Evolutionary conservation across 139 green algal genomes (phyloP).

Genomic region (Monoraphidium neglectum): DNA sequence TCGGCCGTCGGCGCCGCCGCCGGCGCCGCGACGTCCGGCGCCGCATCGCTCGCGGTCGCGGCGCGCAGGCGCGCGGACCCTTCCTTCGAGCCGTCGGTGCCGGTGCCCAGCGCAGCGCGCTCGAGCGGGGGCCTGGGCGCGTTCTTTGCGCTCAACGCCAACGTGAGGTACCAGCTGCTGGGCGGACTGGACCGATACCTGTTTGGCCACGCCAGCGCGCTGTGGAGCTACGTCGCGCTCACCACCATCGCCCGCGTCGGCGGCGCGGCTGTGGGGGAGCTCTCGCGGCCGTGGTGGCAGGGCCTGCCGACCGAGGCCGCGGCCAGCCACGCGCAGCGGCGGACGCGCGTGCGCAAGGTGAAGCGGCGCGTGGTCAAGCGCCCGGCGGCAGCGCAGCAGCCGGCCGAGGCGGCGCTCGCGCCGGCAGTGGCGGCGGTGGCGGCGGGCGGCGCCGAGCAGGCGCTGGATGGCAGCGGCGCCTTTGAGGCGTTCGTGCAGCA

Average conservation of each 20-base stretch:
- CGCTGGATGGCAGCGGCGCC: background rate
- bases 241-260: constrained; percentile 39
- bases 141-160: constrained; percentile 83
- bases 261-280: constrained; percentile 42
- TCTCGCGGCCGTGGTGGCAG: constrained; percentile 53
- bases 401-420: constrained; percentile 27
- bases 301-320: constrained; percentile 40
- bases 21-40: constrained; percentile 52
- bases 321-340: constrained; percentile 3
- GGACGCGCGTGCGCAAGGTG: constrained; percentile 8
- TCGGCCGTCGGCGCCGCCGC: constrained; percentile 80
- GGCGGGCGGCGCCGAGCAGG: background rate
- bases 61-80: constrained; percentile 57
- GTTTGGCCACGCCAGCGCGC: constrained; percentile 75
- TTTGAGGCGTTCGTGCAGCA: constrained; percentile 37
- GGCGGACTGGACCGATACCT: constrained; percentile 90
- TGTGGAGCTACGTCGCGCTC: constrained; percentile 76
- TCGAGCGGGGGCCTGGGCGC: constrained; percentile 75
- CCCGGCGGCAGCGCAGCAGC: constrained; percentile 17
- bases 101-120: constrained; percentile 66
- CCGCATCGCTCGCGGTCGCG: constrained; percentile 45
- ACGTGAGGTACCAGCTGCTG: constrained; percentile 92
- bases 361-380: constrained; percentile 42
- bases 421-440: constrained; percentile 11
- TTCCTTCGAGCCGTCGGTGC: constrained; percentile 70